Evolutionary conservation across 2,329 filamentous ascomycete species (phyloP).

Genomic region (Fusarium proliferatum): DNA sequence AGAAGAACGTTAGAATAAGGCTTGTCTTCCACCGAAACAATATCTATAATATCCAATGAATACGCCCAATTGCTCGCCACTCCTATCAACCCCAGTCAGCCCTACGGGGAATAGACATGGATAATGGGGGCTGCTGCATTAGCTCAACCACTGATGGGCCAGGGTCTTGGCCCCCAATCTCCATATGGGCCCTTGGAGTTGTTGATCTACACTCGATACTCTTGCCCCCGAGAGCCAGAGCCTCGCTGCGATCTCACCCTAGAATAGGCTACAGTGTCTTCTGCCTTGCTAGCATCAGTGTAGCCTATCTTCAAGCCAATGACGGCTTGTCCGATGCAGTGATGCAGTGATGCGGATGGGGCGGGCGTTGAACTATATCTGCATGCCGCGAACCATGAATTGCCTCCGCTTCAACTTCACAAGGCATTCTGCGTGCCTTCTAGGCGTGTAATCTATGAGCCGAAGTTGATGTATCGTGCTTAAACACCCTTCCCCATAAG

Average conservation of each 20-base stretch:
- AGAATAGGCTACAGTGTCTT: slow-evolving; percentile 40
- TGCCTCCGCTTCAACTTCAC: slow-evolving; percentile 17
- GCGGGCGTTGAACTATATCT: slow-evolving; percentile 11
- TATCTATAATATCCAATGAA: slow-evolving; percentile 11
- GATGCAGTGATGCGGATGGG: slow-evolving; percentile 1
- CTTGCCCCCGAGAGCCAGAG: slow-evolving; percentile 34
- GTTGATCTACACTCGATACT: slow-evolving; percentile 31
- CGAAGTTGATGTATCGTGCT: slow-evolving; percentile 4
- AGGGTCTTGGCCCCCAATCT: slow-evolving; percentile 40
- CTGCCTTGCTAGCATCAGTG: slow-evolving; percentile 39
- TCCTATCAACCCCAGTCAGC: slow-evolving; percentile 35
- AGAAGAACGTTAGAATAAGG: slow-evolving; percentile 14
- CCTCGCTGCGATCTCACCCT: slow-evolving; percentile 35
- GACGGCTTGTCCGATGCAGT: slow-evolving; percentile 18
- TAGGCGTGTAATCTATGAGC: background rate
- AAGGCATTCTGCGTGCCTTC: slow-evolving; percentile 3
- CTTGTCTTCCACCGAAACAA: slow-evolving; percentile 6
- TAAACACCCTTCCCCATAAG: background rate
- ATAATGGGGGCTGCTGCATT: slow-evolving; percentile 33
- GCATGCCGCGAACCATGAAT: background rate
- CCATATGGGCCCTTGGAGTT: slow-evolving; percentile 30
- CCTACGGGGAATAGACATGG: slow-evolving; percentile 39
- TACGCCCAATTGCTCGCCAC: slow-evolving; percentile 30
- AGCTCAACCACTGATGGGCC: slow-evolving; percentile 40
- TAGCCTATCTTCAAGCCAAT: slow-evolving; percentile 41